Evolutionary conservation across 805 yeast species (phyloP).

Genomic region (Candida silvatica): DNA sequence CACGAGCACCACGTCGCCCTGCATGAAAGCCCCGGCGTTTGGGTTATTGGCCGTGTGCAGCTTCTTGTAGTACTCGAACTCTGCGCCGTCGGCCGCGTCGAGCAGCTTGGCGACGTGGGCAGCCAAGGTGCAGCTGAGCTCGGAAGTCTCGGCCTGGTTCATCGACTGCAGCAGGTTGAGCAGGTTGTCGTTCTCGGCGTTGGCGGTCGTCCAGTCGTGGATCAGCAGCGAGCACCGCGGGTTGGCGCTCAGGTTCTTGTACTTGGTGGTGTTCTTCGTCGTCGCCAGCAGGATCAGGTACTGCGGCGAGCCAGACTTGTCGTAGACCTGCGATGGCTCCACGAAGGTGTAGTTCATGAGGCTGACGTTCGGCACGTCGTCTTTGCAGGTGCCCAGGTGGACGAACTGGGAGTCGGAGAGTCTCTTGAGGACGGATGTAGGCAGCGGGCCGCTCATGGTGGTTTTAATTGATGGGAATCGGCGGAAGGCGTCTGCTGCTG

Average conservation of each 20-base stretch:
- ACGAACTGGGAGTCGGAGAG: conserved; percentile 59
- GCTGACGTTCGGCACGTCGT: conserved; percentile 73
- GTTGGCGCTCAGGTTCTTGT: conserved; percentile 56
- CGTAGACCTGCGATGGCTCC: conserved; percentile 27
- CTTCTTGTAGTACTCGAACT: conserved; percentile 51
- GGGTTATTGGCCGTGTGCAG: conserved; percentile 56
- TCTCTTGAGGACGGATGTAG: conserved; percentile 30
- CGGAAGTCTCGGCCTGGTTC: conserved; percentile 72
- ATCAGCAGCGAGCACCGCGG: conserved; percentile 76
- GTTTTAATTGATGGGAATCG: too few species aligned
- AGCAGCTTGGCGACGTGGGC: conserved; percentile 59
- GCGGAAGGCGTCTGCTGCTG: too few species aligned
- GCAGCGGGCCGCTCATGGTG: conserved; percentile 17
- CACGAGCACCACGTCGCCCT: conserved; percentile 54
- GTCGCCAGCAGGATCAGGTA: conserved; percentile 58
- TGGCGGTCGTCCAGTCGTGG: conserved; percentile 77
- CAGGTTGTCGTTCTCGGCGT: conserved; percentile 22
- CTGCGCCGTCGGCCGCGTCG: conserved; percentile 30
- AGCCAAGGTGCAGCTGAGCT: conserved; percentile 72
- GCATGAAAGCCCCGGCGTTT: conserved; percentile 61
- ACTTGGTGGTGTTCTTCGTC: conserved; percentile 64
- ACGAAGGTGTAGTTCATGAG: conserved; percentile 85
- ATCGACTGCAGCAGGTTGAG: conserved; percentile 60
- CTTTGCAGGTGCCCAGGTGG: conserved; percentile 72
- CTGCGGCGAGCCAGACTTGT: background rate